These are phyloP conservation scores for Clohesyomyces aquaticus DNA, from an alignment of 495 filamentous ascomycete species.

Conservation along the genomic window DNA sequence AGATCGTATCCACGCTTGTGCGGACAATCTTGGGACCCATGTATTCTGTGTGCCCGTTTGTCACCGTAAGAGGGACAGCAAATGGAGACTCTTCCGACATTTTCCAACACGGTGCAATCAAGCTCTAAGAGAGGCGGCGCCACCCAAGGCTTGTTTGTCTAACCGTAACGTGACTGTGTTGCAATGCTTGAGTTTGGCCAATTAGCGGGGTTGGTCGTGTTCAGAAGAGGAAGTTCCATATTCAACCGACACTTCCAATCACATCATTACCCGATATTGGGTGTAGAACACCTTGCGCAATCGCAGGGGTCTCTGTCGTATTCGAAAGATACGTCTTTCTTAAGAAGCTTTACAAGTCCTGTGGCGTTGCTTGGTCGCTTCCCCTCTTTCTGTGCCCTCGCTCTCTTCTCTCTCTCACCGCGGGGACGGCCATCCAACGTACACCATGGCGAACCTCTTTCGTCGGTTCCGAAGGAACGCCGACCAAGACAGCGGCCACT, in stretches of 20 bases:
- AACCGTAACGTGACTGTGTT: not conserved
- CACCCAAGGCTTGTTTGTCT: constrained; percentile 13
- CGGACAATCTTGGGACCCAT: too few relatives aligned
- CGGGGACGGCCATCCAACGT: not conserved
- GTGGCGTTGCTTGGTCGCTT: not conserved
- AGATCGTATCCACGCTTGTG: too few relatives aligned
- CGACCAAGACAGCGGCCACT: not conserved
- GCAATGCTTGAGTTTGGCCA: not conserved
- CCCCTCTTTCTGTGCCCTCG: not conserved
- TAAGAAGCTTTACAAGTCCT: not conserved
- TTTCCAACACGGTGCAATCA: not conserved
- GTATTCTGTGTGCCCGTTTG: too few relatives aligned
- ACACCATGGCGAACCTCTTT: not conserved
- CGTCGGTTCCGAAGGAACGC: constrained; percentile 4
- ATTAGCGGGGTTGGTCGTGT: not conserved
- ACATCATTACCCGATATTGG: constrained; percentile 13
- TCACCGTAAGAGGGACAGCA: too few relatives aligned
- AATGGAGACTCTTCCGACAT: too few relatives aligned
- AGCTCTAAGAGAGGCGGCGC: not conserved
- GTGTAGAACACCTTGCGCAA: constrained; percentile 25
- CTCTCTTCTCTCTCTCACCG: not conserved
- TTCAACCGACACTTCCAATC: constrained; percentile 24
- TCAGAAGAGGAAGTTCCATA: constrained; percentile 31
- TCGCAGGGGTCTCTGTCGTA: constrained; percentile 30
- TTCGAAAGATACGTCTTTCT: constrained; percentile 1